Base-by-base conservation (phyloP, 208 protist species). In the Leptomonas seymouri region DNA sequence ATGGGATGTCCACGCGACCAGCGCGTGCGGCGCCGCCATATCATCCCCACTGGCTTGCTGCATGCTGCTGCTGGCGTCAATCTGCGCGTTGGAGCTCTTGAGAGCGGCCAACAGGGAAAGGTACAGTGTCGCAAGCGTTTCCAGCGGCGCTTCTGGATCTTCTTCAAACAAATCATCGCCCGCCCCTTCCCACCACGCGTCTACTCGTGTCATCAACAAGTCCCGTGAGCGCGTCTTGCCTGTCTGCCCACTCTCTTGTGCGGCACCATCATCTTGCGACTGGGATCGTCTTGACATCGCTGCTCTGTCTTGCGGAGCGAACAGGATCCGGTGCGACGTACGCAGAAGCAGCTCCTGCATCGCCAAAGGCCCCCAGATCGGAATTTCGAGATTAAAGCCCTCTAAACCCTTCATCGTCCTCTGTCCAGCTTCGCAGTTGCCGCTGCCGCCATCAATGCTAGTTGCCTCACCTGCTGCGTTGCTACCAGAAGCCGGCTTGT, bases 81-180 rank as follows among this genome's bases (percentile, higher is more conserved):
- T 4, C 44, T 48, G 44, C 44, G 16, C 18, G 44, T 48, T 9
- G 51, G 8, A 8, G 18, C 41, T 18, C 20, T 9, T 0, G n/a
- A 46, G 1, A 1, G n/a, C 20, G 28, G 34, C n/a, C 21, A 34
- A 30, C 30, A 68, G 36, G 16, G 39, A 34, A 12, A 76, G 25
- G 70, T 69, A 59, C 7, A 76, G 30, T n/a, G 55, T 69, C 36
- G 69, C 53, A 0, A 76, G 70, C 14, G 62, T 42, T 27, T 76
- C 70, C 53, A 76, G 62, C n/a, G 70, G 7, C 3, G 58, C 34
- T 0, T 2, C 25, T 1, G 58, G 44, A 4, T 63, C 58, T 3
- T 30, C 12, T 31, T 31, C 36, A 16, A 60, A 60, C 0, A 60
- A 21, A 2, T 18, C 14, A 21, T 45, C 55, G 9, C 7, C 34